These are phyloP conservation scores for Quercus mongolica DNA, from an alignment of 306 rosid species.

Conservation along the genomic window DNA sequence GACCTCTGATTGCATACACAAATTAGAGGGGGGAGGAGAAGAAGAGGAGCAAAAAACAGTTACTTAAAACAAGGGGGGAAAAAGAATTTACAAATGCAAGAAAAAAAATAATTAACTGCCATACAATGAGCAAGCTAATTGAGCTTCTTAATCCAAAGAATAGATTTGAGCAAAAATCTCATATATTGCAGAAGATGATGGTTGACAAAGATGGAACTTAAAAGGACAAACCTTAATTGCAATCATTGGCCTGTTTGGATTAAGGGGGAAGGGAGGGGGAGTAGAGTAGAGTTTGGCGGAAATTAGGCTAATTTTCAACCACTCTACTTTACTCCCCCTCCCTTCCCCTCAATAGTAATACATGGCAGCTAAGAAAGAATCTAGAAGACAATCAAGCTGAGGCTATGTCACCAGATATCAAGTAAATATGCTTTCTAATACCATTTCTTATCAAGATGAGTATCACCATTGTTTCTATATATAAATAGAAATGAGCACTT, in stretches of 20 bases:
- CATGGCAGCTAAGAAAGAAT: background rate
- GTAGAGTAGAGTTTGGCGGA: no score
- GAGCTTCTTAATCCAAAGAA: background rate
- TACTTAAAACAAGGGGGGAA: background rate
- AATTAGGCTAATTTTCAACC: no score
- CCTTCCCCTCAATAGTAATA: background rate
- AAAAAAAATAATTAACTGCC: background rate
- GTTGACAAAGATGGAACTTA: background rate
- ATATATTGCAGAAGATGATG: background rate
- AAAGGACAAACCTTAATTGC: background rate
- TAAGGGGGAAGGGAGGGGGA: no score
- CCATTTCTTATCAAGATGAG: background rate
- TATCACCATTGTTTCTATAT: background rate
- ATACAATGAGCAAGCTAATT: background rate
- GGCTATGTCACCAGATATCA: background rate
- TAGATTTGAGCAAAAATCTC: background rate
- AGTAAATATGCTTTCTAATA: background rate
- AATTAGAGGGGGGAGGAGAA: background rate
- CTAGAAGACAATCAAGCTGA: background rate
- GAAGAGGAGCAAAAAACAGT: background rate
- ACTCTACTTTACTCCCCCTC: no score
- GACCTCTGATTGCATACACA: conserved; percentile 55
- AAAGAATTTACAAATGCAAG: background rate
- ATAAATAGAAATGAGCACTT: background rate
- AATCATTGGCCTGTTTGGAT: background rate